A percentile compares a stretch with the other conserved stretches of the same genome.
These are phyloP conservation scores for Aspergillus egyptiacus DNA, from an alignment of 495 filamentous ascomycete species.

Conservation along the genomic window DNA sequence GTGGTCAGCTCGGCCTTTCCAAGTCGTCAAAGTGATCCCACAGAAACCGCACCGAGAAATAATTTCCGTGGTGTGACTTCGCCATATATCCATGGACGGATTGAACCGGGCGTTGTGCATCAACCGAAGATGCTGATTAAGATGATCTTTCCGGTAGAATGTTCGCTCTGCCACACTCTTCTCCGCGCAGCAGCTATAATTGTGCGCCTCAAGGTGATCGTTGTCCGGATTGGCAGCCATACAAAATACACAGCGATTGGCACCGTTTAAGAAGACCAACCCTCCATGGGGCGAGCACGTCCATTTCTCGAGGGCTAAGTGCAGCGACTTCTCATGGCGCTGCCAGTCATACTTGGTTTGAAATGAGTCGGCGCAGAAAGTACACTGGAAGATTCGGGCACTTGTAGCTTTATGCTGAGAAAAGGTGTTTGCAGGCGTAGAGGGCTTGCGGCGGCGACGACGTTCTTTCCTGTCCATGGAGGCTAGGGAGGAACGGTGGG, in stretches of 20 bases:
- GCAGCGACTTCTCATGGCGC: slow-evolving; percentile 81
- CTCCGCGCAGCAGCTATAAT: slow-evolving; percentile 68
- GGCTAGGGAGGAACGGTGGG: slow-evolving; percentile 62
- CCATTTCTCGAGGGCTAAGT: slow-evolving; percentile 80
- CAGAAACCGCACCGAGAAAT: slow-evolving; percentile 72
- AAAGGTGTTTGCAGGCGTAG: slow-evolving; percentile 39
- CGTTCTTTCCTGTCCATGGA: slow-evolving; percentile 65
- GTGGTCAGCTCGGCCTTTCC: slow-evolving; percentile 66
- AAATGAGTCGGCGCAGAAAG: slow-evolving; percentile 87
- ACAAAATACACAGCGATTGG: slow-evolving; percentile 65
- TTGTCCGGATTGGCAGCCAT: slow-evolving; percentile 57
- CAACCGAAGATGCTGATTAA: slow-evolving; percentile 76
- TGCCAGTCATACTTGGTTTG: slow-evolving; percentile 90
- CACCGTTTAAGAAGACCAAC: slow-evolving; percentile 37
- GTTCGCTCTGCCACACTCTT: slow-evolving; percentile 65
- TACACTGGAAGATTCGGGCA: slow-evolving; percentile 67
- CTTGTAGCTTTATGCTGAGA: slow-evolving; percentile 37
- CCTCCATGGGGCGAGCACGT: slow-evolving; percentile 62
- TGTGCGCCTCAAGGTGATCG: slow-evolving; percentile 70
- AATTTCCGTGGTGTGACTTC: slow-evolving; percentile 62
- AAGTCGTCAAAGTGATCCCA: slow-evolving; percentile 58
- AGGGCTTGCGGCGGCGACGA: slow-evolving; percentile 59
- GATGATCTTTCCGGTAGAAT: slow-evolving; percentile 85
- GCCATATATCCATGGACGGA: slow-evolving; percentile 71
- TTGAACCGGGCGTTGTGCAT: slow-evolving; percentile 71